Percentiles rank a stretch among this genome's conserved stretches.
Evolutionary conservation across 805 yeast genomes (phyloP).

Genomic region (Saturnispora galanensis): DNA sequence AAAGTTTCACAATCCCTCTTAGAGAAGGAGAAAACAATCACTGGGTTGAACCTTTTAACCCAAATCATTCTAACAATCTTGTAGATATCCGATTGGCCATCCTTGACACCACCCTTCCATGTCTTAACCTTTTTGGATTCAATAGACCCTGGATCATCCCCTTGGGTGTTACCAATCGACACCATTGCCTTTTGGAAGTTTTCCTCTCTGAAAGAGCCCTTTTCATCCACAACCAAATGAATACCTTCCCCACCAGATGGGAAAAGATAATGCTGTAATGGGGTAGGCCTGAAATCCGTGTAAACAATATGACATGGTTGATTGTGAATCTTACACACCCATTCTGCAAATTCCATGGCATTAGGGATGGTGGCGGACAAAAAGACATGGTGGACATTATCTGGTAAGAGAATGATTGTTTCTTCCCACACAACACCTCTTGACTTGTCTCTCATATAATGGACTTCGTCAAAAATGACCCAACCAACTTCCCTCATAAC

Average conservation of each 20-base stretch:
- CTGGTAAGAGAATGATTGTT: conserved; percentile 95
- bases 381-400: conserved; percentile 84
- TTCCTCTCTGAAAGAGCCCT: conserved; percentile 91
- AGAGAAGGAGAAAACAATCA: conserved; percentile 95
- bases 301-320: conserved; percentile 99
- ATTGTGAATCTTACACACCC: conserved; percentile 90
- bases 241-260: conserved; percentile 99
- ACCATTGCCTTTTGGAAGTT: conserved; percentile 99
- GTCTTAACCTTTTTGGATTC: conserved; percentile 60
- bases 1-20: conserved; percentile 93
- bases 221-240: conserved; percentile 94
- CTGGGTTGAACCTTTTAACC: conserved; percentile 94
- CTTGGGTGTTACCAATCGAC: conserved; percentile 68
- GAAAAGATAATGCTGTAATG: conserved; percentile 91
- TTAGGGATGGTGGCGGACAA: conserved; percentile 95
- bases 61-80: conserved; percentile 97
- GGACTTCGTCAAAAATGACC: conserved; percentile 96
- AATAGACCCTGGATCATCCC: conserved; percentile 68
- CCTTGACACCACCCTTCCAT: conserved; percentile 73
- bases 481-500: conserved; percentile 93
- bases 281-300: conserved; percentile 98
- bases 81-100: conserved; percentile 69
- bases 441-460: conserved; percentile 92
- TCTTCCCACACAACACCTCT: conserved; percentile 99
- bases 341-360: conserved; percentile 97